Base-by-base conservation (phyloP, 2,329 filamentous ascomycete species). In the Fusarium verticillioides region DNA sequence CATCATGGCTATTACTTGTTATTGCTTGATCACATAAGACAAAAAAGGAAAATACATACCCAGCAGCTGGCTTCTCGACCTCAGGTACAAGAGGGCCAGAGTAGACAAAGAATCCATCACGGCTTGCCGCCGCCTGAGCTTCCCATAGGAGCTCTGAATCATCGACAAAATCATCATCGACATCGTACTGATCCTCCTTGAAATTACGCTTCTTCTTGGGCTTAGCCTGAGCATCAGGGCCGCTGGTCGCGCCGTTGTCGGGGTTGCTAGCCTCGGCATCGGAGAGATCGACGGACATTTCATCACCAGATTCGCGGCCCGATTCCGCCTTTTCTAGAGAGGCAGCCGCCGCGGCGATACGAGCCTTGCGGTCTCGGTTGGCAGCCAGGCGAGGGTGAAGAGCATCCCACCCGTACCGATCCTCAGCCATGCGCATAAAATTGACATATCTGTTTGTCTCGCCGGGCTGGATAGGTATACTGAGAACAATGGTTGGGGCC, bases 41-140 rank as follows among this genome's bases (percentile, higher is more conserved):
- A 36, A 58, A 32, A 13, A 59, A 34, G 4, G 18, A 43, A 57
- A 37, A 49, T 63, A 86, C 87, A 72, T 87, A 89, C 87, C 84
- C 85, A 64, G 82, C 81, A 74, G 85, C 83, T 40, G 88, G 87
- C 83, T 96, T 96, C 83, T 97, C 93, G 28, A 92, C 93, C 82
- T 97, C 95, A 9, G 93, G 93, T 28, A 98, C 89, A 52, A 99
- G 85, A 13, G 96, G 96, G 7, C 96, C 96, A 69, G 94, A 97
- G 83, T 98, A 99, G 4, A 99, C 96, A 81, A 98, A 99, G 85
- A 98, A 99, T 2, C 96, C 96, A 80, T 98, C 96, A 76, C 96
- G 94, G 75, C 94, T 96, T 52, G 96, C 95, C 9, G 96, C 95
- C 11, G 96, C 96, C 80, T 97, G 94, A 79, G 97, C 94, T 82